Base-by-base conservation (phyloP, 352 stramenopile species). In the Phytophthora cryptogea region DNA sequence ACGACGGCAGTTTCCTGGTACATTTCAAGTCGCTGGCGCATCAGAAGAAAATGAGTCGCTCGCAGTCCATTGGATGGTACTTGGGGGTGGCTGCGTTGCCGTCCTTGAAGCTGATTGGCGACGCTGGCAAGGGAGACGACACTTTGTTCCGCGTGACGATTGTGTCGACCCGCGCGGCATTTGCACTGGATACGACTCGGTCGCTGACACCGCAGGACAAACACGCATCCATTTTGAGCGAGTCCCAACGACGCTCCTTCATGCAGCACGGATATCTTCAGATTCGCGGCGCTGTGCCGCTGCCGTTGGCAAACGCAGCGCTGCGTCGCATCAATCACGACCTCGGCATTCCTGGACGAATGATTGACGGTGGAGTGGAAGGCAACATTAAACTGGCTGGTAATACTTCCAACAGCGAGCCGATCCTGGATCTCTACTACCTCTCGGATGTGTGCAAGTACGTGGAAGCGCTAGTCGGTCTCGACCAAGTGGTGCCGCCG, bases 321-420 rank as follows among this genome's bases (percentile, higher is more conserved):
- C 50, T 88, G 52, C 68, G 74, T 8, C 80, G 75, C 42, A 89
- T 92, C 58, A 92, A 92, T 44, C 83, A 94, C 51, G 81, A 94
- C 31, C 69, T 94, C 4, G 80, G 83, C 3, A 72, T 86, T 14
- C 79, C 83, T 17, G 78, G 81, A 3, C 72, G 70, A 26, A 89
- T 91, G 75, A 78, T 91, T 8, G 70, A 90, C 40, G 81, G 85
- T 40, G 84, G 84, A 17, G 84, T 92, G 20, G 84, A 90, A 70
- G 80, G 80, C 17, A 68, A 66, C 16, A 77, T 80, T 14, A 94
- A 94, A 45, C 58, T 92, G 44, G 66, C 82, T 0, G 82, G 84
- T 8, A 90, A 79, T 52, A 83, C 78, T 11, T 92, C 84, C 39
- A 94, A 91, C 60, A 80, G 70, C 7, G 68, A 80, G 1, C 78